phyloP scores from a whole-genome alignment of 139 green algal genomes.

The Ulvella scutata region DNA sequence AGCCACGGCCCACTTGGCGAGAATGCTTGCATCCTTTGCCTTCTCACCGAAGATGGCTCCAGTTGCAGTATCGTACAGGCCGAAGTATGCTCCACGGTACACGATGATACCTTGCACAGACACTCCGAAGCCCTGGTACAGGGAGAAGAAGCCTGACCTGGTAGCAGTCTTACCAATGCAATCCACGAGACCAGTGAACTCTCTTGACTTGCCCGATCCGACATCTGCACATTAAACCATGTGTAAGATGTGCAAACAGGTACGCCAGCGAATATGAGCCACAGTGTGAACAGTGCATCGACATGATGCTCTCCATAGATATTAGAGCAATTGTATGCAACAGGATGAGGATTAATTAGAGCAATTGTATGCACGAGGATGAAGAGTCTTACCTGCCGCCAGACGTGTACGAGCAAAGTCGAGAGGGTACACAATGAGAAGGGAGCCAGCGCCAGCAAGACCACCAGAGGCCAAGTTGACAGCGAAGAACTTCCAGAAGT shows the following conservation, averaged over 20 bases:
- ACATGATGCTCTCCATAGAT: too few relatives aligned
- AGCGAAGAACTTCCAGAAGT: slow-evolving; percentile 93
- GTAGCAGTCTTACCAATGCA: slow-evolving; percentile 70
- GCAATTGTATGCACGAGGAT: not conserved
- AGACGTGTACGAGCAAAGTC: slow-evolving; percentile 98
- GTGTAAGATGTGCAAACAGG: not conserved
- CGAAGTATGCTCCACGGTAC: slow-evolving; percentile 98
- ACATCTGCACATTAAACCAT: slow-evolving; percentile 1
- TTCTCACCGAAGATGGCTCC: not conserved
- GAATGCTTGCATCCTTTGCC: not conserved
- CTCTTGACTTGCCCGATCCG: slow-evolving; percentile 25
- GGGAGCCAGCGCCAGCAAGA: slow-evolving; percentile 75
- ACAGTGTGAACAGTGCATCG: not conserved
- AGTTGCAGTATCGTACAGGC: slow-evolving; percentile 83
- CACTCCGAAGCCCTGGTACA: slow-evolving; percentile 88
- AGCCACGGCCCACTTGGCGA: slow-evolving; percentile 63
- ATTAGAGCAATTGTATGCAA: not conserved
- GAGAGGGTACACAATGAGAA: slow-evolving; percentile 97
- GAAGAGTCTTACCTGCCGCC: slow-evolving; percentile 18
- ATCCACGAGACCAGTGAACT: slow-evolving; percentile 87
- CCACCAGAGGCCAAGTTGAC: slow-evolving; percentile 93
- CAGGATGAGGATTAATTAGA: not conserved
- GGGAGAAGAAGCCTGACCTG: slow-evolving; percentile 28
- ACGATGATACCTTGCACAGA: slow-evolving; percentile 97
- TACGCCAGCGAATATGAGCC: not conserved